Base-by-base conservation (phyloP, 805 yeast genomes). In the Myxozyma neotropica region DNA sequence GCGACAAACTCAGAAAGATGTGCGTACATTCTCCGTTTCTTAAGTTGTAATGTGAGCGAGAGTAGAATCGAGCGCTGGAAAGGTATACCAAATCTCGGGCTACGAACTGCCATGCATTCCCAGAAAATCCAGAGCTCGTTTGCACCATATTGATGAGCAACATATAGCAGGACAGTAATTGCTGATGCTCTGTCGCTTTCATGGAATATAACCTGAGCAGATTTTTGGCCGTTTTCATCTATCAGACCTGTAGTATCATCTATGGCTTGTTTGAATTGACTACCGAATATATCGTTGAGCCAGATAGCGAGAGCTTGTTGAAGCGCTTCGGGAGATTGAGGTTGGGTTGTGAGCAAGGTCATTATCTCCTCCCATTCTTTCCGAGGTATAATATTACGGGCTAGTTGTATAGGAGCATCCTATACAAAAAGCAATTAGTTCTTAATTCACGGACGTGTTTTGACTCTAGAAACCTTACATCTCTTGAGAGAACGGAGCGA, bases 1-100 rank as follows among this genome's bases (percentile, higher is more conserved):
- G 50, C 50, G n/a, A 46, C 15, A 31, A 46, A 46, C 24, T 46
- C 50, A 19, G 35, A 17, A n/a, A 46, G 50, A 2, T 46, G 21
- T 1, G 4, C 21, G 19, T 13, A 6, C 50, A 46, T 46, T 46
- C 50, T 15, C 24, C 50, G 15, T 6, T 10, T 17, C 17, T 13
- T 21, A 12, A 46, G 7, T 24, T 46, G 38, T 8, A 6, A 4
- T 10, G 24, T 24, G 3, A 46, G 23, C 26, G 3, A 13, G 4
- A 21, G 38, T 31, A 46, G 26, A 7, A 46, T 29, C n/a, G 13
- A 29, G 1, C 8, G 13, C 19, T 46, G 50, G 17, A 46, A 31
- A 2, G 8, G 17, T 17, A n/a, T 6, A 6, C 50, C 50, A 15
- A 29, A 4, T 2, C 4, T 4, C 1, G 50, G 27, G 50, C 29